Evolutionary conservation across 257 asterid species (phyloP), one percentile per base, ranked within the genome.

Genomic region (Knoxia roxburghii): DNA sequence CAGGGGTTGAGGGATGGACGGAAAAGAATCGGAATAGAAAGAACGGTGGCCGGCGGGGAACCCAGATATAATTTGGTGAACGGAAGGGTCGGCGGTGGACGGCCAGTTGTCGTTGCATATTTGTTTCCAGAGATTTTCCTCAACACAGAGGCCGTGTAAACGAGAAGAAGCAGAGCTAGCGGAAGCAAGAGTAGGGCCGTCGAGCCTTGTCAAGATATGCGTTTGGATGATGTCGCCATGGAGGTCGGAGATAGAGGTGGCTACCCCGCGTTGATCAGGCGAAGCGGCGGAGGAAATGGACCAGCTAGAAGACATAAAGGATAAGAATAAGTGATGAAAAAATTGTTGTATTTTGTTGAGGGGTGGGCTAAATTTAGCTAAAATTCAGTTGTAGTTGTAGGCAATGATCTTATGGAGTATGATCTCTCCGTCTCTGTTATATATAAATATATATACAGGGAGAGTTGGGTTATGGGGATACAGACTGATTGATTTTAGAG

Each of bases 11-110:
- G 60, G 72, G 52, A 73, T 18, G n/a, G 86, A 9, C 9, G 95
- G 94, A 72, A 76, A 84, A 61, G 92, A 73, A 71, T 86, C 91
- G 15, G 83, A 80, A 67, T 73, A 87, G 78, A 90, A 76, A 0
- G 95, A 81, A 14, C 89, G 89, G 81, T 88, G 79, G 68, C 82
- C 88, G 81, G 88, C 76, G 5, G 88, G 77, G 61, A 89, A 82
- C 56, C 61, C 46, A 21, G 87, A 70, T 41, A 89, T 72, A 52
- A 75, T 73, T 43, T 53, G 26, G 21, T 49, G 64, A 56, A 84
- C 67, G 21, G 77, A 71, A 0, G 62, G 73, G 58, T 88, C 77
- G 51, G 73, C 33, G 56, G 95, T 85, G 53, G 97, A 88, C 4
- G 96, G 96, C 90, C 92, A 90, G 49, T 68, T 77, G 48, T 83